Percentiles rank a stretch among this genome's conserved stretches.
phyloP scores from a whole-genome alignment of 139 green algal species.

The Gonium pectorale region DNA sequence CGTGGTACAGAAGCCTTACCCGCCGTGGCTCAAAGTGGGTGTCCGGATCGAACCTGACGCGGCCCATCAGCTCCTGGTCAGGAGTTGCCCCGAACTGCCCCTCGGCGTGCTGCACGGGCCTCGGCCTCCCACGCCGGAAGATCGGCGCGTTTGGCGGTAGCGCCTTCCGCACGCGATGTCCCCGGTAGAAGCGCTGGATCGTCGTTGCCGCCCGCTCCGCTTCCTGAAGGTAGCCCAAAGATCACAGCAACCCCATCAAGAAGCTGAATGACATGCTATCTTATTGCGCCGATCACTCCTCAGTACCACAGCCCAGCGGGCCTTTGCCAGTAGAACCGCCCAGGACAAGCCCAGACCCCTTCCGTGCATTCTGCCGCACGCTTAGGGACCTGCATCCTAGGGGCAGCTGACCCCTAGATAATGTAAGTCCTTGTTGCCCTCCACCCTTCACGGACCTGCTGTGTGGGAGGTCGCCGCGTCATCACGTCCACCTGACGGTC shows the following conservation, averaged over 20 bases:
- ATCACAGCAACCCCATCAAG: neutral
- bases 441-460: neutral
- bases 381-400: too few species aligned
- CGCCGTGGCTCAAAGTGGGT: slow-evolving; percentile 18
- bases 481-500: slow-evolving; percentile 24
- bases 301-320: too few species aligned
- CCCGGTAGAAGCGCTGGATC: slow-evolving; percentile 56
- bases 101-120: neutral
- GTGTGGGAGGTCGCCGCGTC: neutral
- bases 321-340: too few species aligned
- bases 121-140: neutral
- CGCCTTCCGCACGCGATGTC: slow-evolving; percentile 31
- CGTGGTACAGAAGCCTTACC: too few species aligned
- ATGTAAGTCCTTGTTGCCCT: too few species aligned
- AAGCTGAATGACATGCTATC: too few species aligned
- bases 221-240: slow-evolving; percentile 1
- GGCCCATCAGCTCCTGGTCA: slow-evolving; percentile 33
- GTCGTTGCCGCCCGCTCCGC: slow-evolving; percentile 36
- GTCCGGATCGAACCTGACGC: slow-evolving; percentile 10
- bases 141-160: neutral
- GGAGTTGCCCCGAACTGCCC: neutral
- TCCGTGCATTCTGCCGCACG: too few species aligned
- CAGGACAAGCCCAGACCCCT: too few species aligned
- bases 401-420: too few species aligned
- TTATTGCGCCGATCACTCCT: too few species aligned